Evolutionary conservation across 2,329 filamentous ascomycete species (phyloP), one percentile per base, ranked within the genome.

Genomic region (Aspergillus vadensis): DNA sequence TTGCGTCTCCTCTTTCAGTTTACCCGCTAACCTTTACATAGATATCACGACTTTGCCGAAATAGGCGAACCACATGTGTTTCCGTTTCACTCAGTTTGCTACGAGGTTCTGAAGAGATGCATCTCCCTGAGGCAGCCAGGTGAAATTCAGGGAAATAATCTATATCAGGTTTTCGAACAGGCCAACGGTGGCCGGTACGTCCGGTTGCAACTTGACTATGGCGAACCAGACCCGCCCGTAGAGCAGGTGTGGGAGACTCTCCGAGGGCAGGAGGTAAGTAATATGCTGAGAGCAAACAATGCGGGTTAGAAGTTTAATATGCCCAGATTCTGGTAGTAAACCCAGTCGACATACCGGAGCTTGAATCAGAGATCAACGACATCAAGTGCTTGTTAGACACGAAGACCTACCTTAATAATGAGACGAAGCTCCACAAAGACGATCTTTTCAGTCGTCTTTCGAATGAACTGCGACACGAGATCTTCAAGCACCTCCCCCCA

Each of bases 131-230:
- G 7, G 15, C 10, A 19, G 8, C 21, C 19, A 36, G 14, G 36
- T 19, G 30, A 17, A 25, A 36, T 54, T 4, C 51, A 9, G 19
- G 9, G 1, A 7, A 5, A 54, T 21, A 15, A 10, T 2, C 32
- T 54, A n/a, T 54, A 38, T 4, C 27, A 5, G 12, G 32, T 25
- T 2, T 54, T 54, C n/a, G 36, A 54, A 23, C 30, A 48, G 17
- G n/a, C 19, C n/a, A 48, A 57, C 17, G 30, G 44, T 25, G 27
- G 17, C 15, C 41, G 55, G 23, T 50, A 57, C n/a, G 55, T 57
- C 41, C 41, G 55, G 55, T 44, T 57, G 44, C 15, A 50, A 21
- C 41, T 57, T n/a, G 55, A 57, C 25, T 57, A 57, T 38, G 55
- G 55, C 41, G 30, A 48, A 4, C 55, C 55, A 15, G 30, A 50